These are phyloP conservation scores for Alternaria arbusti DNA, from an alignment of 2,329 filamentous ascomycete genomes.

Conservation along the genomic window DNA sequence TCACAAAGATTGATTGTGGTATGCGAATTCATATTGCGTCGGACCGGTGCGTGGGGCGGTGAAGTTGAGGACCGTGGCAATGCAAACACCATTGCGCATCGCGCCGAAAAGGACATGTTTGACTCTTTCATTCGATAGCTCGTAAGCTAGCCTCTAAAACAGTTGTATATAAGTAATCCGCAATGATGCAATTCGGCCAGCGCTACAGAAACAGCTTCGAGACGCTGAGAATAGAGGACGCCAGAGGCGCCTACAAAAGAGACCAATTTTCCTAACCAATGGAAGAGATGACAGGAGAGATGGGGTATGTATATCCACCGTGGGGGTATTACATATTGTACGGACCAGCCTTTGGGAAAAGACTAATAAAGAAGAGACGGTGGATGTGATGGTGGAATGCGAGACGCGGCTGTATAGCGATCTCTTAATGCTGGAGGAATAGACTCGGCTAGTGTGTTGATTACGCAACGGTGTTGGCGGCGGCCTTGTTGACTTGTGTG, in stretches of 20 bases:
- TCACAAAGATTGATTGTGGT: constrained; percentile 2
- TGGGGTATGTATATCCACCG: constrained; percentile 19
- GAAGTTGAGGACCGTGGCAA: background rate
- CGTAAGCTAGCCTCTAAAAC: constrained; percentile 4
- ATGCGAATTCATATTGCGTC: background rate
- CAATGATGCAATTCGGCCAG: constrained; percentile 8
- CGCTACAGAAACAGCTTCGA: constrained; percentile 2
- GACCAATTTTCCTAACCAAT: constrained; percentile 10
- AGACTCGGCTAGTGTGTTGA: background rate
- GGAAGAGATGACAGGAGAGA: constrained; percentile 8
- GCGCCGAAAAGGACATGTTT: background rate
- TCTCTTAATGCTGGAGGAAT: background rate
- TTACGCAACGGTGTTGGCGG: constrained; percentile 13
- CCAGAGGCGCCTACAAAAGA: constrained; percentile 6
- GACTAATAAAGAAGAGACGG: constrained; percentile 12
- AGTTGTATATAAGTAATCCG: constrained; percentile 1
- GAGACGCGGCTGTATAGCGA: background rate
- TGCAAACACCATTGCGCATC: background rate
- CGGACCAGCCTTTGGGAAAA: constrained; percentile 19
- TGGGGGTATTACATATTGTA: constrained; percentile 24
- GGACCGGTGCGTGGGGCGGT: background rate
- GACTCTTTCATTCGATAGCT: constrained; percentile 5
- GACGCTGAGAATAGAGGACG: constrained; percentile 13
- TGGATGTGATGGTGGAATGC: constrained; percentile 3
- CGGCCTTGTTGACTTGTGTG: constrained; percentile 33